Evolutionary conservation across 2,329 filamentous ascomycete species (phyloP).

Genomic region (Alternaria gansuensis): DNA sequence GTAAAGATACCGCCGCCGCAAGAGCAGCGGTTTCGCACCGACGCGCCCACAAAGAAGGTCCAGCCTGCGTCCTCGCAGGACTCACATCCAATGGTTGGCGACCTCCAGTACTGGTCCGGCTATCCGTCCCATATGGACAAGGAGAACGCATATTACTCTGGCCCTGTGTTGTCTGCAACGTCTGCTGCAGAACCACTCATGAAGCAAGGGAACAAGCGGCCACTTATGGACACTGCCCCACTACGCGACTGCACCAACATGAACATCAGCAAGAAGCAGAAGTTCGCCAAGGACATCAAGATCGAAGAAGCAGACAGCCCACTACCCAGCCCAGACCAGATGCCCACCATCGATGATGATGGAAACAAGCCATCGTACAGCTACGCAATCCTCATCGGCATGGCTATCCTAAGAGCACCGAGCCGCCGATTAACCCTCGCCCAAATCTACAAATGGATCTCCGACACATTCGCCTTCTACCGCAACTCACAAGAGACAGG

Average conservation of each 20-base stretch:
- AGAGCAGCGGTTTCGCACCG: constrained; percentile 64
- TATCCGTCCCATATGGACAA: constrained; percentile 57
- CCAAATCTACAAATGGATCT: constrained; percentile 99
- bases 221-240: constrained; percentile 75
- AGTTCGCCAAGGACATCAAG: constrained; percentile 62
- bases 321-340: constrained; percentile 78
- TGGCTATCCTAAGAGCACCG: constrained; percentile 91
- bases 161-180: constrained; percentile 46
- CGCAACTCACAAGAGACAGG: constrained; percentile 78
- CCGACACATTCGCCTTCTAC: constrained; percentile 92
- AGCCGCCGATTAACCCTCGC: constrained; percentile 85
- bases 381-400: constrained; percentile 94
- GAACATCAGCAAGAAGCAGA: constrained; percentile 69
- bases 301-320: constrained; percentile 54
- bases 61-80: constrained; percentile 58
- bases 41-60: constrained; percentile 73
- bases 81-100: constrained; percentile 55
- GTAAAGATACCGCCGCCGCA: constrained; percentile 72
- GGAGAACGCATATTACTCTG: constrained; percentile 58
- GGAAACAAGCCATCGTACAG: constrained; percentile 89
- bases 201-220: constrained; percentile 62
- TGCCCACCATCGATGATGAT: constrained; percentile 83
- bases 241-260: constrained; percentile 68
- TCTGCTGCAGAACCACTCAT: constrained; percentile 39
- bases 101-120: constrained; percentile 63